Evolutionary conservation across 768 basidiomycete species (phyloP).

Genomic region (Kondoa malvinella): DNA sequence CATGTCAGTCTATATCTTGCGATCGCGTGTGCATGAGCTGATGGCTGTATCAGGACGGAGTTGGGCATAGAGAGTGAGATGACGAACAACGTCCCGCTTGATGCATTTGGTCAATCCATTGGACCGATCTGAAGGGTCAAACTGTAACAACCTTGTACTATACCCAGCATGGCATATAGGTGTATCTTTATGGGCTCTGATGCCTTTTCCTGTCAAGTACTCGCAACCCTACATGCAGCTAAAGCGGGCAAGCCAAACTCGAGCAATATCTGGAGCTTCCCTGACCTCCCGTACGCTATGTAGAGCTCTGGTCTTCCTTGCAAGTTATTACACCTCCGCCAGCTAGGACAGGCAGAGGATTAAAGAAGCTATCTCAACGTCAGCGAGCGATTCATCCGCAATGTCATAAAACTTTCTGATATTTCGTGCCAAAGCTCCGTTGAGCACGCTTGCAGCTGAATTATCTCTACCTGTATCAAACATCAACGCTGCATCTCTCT

Average conservation of each 20-base stretch:
- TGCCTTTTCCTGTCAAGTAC: constrained; percentile 17
- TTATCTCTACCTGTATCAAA: neutral
- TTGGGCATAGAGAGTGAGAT: neutral
- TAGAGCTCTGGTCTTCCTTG: neutral
- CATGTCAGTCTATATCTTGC: neutral
- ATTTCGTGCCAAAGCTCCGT: neutral
- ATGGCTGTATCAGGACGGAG: neutral
- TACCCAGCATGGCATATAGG: neutral
- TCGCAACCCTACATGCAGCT: constrained; percentile 1
- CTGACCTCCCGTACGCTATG: neutral
- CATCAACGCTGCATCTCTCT: neutral
- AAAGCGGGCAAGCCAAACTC: neutral
- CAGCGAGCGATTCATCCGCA: neutral
- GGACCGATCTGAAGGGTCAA: too few relatives aligned
- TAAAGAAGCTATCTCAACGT: neutral
- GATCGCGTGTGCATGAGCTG: neutral
- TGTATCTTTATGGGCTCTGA: constrained; percentile 23
- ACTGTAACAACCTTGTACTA: neutral
- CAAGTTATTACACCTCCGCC: neutral
- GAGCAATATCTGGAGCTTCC: neutral
- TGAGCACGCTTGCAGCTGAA: neutral
- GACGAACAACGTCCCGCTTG: neutral
- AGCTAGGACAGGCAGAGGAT: neutral
- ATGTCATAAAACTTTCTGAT: neutral
- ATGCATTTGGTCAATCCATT: neutral